Base-by-base conservation (phyloP, 257 asterid genomes). In the Hygrophila difformis region DNA sequence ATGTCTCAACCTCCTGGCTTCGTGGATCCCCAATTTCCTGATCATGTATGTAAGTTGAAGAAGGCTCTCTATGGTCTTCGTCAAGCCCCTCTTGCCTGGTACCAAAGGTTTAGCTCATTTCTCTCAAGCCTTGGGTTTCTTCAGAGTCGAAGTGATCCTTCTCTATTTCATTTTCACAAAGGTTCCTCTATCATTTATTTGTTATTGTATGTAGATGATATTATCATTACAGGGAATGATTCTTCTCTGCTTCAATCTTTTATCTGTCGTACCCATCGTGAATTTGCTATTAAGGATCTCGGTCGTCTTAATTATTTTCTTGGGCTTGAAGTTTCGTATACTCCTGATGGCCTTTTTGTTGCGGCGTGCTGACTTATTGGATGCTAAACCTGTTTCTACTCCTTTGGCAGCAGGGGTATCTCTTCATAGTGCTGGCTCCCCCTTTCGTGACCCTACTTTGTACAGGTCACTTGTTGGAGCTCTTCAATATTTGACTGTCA, bases 401-500 rank as follows among this genome's bases (percentile, higher is more conserved):
- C 40, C 40, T 10, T 36, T 46, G 7, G 17, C 18, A 11, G 19
- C 52, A 11, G 52, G 38, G 0, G 34, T 6, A 5, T 29, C 34
- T 13, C 37, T 46, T 13, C 17, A 14, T 23, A 46, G 37, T 13
- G 5, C 17, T 9, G 17, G 52, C 4, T 2, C 6, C 3, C 9
- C 37, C 18, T 46, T 20, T 1, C 17, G 24, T 12, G 36, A 22
- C 13, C 52, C 37, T 6, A n/a, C 52, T 1, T 2, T 22, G 13
- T 22, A 46, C 17, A 16, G 37, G 1, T 46, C 37, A 1, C 11
- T 46, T 1, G 52, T 18, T 14, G 51, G 33, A 8, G 51, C 51
- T 5, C 51, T 45, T 14, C 51, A 45, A 45, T 45, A 45, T 12
- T 13, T 45, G 14, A 45, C 52, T 8, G 20, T 46, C 10, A 46